Evolutionary conservation across 116 monocot genomes (phyloP).

Genomic region (Papilionanthe hybrid): DNA sequence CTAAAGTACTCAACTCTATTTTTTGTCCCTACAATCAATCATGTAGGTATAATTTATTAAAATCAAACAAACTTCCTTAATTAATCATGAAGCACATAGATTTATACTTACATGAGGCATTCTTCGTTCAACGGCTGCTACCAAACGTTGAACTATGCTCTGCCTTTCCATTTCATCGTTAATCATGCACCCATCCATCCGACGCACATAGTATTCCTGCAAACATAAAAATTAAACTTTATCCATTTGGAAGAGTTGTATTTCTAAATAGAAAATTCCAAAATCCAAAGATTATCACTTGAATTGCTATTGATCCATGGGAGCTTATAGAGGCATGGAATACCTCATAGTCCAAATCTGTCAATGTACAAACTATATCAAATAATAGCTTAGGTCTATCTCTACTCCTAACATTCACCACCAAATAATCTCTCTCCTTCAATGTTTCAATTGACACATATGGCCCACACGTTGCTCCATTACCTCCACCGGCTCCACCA

Average conservation of each 20-base stretch:
- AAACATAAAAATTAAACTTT: not conserved
- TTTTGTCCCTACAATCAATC: slow-evolving; percentile 31
- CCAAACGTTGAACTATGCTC: slow-evolving; percentile 35
- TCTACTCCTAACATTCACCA: slow-evolving; percentile 42
- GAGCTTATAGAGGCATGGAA: slow-evolving; percentile 51
- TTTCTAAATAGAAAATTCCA: not conserved
- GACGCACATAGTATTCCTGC: slow-evolving; percentile 57
- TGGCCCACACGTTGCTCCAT: not conserved
- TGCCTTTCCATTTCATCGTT: slow-evolving; percentile 28
- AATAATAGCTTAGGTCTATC: slow-evolving; percentile 63
- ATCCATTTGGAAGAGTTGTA: not conserved
- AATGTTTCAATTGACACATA: slow-evolving; percentile 51
- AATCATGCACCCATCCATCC: slow-evolving; percentile 22
- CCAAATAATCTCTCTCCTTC: slow-evolving; percentile 51
- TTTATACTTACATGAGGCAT: slow-evolving; percentile 32
- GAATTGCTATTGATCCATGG: slow-evolving; percentile 30
- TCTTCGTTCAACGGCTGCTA: slow-evolving; percentile 49
- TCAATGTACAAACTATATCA: slow-evolving; percentile 64
- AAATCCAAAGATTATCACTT: slow-evolving; percentile 12
- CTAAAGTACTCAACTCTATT: slow-evolving; percentile 26
- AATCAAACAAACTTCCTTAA: not conserved
- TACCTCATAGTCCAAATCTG: slow-evolving; percentile 57
- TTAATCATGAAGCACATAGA: too few relatives aligned
- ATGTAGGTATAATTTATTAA: too few relatives aligned
- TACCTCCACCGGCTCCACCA: not conserved